phyloP scores from a whole-genome alignment of 331 rosid species.

The Rosa hybrid region DNA sequence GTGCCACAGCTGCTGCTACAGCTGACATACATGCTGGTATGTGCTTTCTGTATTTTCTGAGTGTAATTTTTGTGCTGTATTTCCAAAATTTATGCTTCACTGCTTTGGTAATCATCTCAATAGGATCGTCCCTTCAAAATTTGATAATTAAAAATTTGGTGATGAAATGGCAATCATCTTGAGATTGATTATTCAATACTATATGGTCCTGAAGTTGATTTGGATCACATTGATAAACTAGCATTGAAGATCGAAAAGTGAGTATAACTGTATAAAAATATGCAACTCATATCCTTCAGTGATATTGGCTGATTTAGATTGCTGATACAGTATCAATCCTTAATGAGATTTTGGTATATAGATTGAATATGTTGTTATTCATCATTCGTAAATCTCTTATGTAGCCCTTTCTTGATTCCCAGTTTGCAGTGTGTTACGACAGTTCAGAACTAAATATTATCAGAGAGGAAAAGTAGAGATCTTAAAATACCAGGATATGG shows the following conservation, averaged over 20 bases:
- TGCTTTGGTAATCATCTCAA: neutral
- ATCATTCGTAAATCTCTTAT: neutral
- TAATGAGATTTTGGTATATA: neutral
- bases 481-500: neutral
- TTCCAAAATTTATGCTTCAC: neutral
- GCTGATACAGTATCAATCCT: neutral
- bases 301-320: neutral
- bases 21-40: conserved; percentile 69
- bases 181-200: neutral
- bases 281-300: neutral
- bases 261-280: neutral
- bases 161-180: neutral
- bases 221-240: neutral
- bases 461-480: neutral
- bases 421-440: neutral
- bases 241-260: neutral
- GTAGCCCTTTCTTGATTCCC: neutral
- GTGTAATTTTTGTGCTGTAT: neutral
- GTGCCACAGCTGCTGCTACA: conserved; percentile 92
- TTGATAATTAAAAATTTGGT: neutral
- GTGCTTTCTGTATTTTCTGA: conserved; percentile 22
- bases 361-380: neutral
- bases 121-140: neutral
- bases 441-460: neutral
- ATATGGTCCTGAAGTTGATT: neutral